phyloP scores from a whole-genome alignment of 1,139 yeast genomes.

The Candida smagusa region DNA sequence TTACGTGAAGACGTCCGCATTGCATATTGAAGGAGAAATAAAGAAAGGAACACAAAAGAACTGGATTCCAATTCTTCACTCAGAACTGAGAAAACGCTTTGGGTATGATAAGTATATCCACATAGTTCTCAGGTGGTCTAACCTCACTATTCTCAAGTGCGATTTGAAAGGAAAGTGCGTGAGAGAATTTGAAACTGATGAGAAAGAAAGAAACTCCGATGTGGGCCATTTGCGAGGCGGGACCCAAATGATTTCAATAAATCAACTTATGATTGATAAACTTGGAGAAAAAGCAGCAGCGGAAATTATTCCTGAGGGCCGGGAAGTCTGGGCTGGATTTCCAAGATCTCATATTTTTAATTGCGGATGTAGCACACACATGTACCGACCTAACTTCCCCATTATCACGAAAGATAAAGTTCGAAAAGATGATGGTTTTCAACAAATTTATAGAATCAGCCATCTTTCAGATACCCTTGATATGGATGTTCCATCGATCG shows the following conservation, averaged over 20 bases:
- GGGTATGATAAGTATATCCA: too few species aligned
- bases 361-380: too few species aligned
- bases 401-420: conserved; percentile 17
- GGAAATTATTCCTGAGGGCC: too few species aligned
- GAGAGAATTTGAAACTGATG: too few species aligned
- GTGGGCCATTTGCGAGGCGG: too few species aligned
- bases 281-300: conserved; percentile 18
- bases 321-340: too few species aligned
- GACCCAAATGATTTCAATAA: too few species aligned
- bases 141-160: too few species aligned
- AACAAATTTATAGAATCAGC: conserved; percentile 16
- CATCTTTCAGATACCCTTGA: conserved; percentile 35
- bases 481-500: conserved; percentile 21
- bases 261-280: too few species aligned
- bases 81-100: conserved; percentile 15
- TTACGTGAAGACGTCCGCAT: conserved; percentile 27
- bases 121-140: too few species aligned
- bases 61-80: conserved; percentile 43
- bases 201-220: conserved; percentile 10
- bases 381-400: conserved; percentile 26
- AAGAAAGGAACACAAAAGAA: conserved; percentile 34
- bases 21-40: conserved; percentile 20
- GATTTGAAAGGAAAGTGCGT: too few species aligned
- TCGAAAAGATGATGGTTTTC: conserved; percentile 3
- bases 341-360: too few species aligned